These are phyloP conservation scores for Blyttiomyces sp. DNA, from an alignment of 371 early-diverging fungal species.

Conservation along the genomic window DNA sequence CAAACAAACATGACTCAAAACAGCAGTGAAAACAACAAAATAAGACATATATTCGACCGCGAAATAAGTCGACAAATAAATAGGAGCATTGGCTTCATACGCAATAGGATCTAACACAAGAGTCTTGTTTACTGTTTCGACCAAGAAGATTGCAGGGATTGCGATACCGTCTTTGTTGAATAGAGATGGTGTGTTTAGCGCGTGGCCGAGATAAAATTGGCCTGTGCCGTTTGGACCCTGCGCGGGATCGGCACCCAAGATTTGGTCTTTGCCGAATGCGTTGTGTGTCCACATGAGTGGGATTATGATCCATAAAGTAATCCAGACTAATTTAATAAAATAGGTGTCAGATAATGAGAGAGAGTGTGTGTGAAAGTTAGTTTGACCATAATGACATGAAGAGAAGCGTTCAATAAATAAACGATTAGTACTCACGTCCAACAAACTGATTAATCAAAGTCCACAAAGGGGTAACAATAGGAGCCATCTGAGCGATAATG, in stretches of 20 bases:
- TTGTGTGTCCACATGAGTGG: conserved; percentile 14
- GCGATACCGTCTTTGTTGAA: conserved; percentile 9
- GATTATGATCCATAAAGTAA: conserved; percentile 17
- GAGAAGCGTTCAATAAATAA: background rate
- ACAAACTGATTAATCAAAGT: conserved; percentile 20
- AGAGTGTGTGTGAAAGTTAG: background rate
- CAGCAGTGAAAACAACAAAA: conserved; percentile 13
- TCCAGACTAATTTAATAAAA: conserved; percentile 3
- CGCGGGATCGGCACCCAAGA: conserved; percentile 13
- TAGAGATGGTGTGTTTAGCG: conserved; percentile 15
- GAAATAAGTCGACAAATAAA: conserved; percentile 72
- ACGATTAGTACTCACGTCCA: conserved; percentile 8
- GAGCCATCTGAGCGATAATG: conserved; percentile 11
- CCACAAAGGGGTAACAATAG: conserved; percentile 28
- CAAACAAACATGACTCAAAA: conserved; percentile 29
- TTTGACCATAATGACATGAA: too few relatives aligned
- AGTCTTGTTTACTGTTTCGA: conserved; percentile 2
- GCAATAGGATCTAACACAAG: conserved; percentile 5
- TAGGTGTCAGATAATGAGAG: background rate
- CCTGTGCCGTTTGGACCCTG: conserved; percentile 24
- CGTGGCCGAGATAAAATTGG: conserved; percentile 19
- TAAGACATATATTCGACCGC: conserved; percentile 40
- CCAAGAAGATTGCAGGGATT: conserved; percentile 7
- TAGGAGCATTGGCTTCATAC: conserved; percentile 66
- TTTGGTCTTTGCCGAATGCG: conserved; percentile 17